Evolutionary conservation across 441 rosid species (phyloP), one percentile per base, ranked within the genome.

Genomic region (Omphalea diandra): DNA sequence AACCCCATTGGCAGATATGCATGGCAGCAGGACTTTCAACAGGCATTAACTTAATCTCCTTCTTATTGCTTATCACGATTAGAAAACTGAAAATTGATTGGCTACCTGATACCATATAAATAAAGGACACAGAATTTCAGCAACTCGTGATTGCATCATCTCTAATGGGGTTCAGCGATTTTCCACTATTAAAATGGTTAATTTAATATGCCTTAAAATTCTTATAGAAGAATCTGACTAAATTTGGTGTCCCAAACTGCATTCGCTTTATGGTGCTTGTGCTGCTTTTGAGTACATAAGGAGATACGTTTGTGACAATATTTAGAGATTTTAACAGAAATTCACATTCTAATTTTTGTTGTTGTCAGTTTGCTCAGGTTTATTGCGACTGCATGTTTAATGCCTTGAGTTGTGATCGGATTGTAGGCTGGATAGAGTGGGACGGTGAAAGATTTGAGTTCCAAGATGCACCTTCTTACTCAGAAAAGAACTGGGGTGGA

Each of bases 1-100:
- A 95, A 87, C 99, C 99, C 65, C 79, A 78, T 32, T 95, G 98
- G 99, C 98, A 95, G 85, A 75, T 90, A 73, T 92, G 99, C 90
- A 89, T 95, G 98, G 99, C 94, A 10, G 87, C 88, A 67, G 98
- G 99, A 74, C 98, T 95, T 70, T 95, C 99, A 79, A 95, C 98
- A 75, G 98, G 98, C 79, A 68, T 74, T 67, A 46, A n/a, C 76
- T 71, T 46, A n/a, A 5, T 76, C 59, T 69, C 72, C 72, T 68
- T 43, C 32, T 59, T 76, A 27, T 68, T 70, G 33, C 66, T 60
- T 35, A 24, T 43, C 38, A 58, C 65, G 50, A 52, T 54, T 27
- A 32, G 11, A 40, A 10, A 26, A 27, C 24, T 9, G 12, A 44
- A 68, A 31, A 68, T 24, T 29, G 5, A 54, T 70, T 47, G 29